Percentiles rank a stretch among this genome's conserved stretches.
Conservation (phyloP, 2,329 filamentous ascomycete genomes). For the Hypomyces rosellus region DNA sequence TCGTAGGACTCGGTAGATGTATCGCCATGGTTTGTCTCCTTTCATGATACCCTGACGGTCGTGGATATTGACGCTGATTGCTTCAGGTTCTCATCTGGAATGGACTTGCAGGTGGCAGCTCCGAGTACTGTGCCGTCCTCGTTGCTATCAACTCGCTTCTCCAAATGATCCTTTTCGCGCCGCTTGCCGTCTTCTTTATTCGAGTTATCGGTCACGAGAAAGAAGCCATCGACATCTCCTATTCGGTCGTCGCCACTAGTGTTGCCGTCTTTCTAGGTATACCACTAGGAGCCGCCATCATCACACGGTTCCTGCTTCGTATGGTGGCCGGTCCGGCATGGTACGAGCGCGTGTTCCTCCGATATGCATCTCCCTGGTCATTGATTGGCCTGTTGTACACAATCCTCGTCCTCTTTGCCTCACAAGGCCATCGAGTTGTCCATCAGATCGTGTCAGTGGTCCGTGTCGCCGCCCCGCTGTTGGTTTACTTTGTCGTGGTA, state of each 20-base stretch:
- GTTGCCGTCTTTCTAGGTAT: conserved; percentile 84
- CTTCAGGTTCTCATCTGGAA: conserved; percentile 61
- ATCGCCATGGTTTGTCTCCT: conserved; percentile 68
- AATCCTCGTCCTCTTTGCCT: conserved; percentile 78
- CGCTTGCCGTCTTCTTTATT: conserved; percentile 63
- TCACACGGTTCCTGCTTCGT: conserved; percentile 62
- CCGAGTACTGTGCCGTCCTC: conserved; percentile 76
- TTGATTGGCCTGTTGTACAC: conserved; percentile 82
- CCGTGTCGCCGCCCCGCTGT: conserved; percentile 70
- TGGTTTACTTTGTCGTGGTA: conserved; percentile 73
- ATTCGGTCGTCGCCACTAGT: conserved; percentile 66
- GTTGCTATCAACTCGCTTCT: conserved; percentile 70
- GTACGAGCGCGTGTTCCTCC: conserved; percentile 67
- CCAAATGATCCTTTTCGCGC: conserved; percentile 68
- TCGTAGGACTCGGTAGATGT: conserved; percentile 78
- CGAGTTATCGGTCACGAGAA: conserved; percentile 54
- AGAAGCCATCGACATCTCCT: conserved; percentile 38
- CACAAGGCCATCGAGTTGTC: conserved; percentile 69
- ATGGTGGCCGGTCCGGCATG: conserved; percentile 46
- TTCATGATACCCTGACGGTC: not conserved
- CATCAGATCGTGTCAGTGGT: conserved; percentile 79
- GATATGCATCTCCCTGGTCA: conserved; percentile 63
- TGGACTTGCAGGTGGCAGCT: conserved; percentile 61
- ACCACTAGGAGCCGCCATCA: conserved; percentile 70
- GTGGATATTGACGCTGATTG: not conserved